Conservation (phyloP, 768 basidiomycete genomes). For the Tylopilus balloui region DNA sequence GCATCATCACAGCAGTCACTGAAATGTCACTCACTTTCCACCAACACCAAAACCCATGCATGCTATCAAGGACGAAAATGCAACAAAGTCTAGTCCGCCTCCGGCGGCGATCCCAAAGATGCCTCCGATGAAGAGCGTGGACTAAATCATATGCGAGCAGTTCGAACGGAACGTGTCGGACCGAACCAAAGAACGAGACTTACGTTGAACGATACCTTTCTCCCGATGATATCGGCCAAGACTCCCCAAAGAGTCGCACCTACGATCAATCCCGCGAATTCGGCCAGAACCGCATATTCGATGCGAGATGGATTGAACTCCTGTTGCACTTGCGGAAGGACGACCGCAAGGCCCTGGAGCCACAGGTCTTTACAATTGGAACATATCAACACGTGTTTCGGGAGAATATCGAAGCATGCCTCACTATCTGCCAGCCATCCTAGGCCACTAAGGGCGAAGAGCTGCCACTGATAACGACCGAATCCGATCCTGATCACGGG, state of each 20-base stretch:
- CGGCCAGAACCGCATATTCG: constrained; percentile 43
- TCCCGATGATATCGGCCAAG: constrained; percentile 46
- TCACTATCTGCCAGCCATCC: constrained; percentile 50
- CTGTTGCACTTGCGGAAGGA: constrained; percentile 40
- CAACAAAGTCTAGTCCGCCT: constrained; percentile 41
- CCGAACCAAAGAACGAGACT: background rate
- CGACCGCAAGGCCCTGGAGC: constrained; percentile 46
- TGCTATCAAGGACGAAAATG: constrained; percentile 43
- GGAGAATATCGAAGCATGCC: constrained; percentile 11
- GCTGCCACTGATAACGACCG: constrained; percentile 46
- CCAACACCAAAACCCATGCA: constrained; percentile 49
- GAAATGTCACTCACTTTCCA: constrained; percentile 40
- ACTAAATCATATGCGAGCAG: constrained; percentile 9
- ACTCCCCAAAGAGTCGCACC: constrained; percentile 48
- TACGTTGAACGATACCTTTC: constrained; percentile 43
- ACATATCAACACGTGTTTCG: constrained; percentile 22
- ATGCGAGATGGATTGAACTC: constrained; percentile 41
- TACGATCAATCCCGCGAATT: constrained; percentile 46
- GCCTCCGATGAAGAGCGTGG: constrained; percentile 36
- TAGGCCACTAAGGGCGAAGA: constrained; percentile 43
- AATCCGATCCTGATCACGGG: constrained; percentile 40
- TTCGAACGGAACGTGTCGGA: background rate
- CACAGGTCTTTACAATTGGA: constrained; percentile 26
- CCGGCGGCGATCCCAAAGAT: constrained; percentile 51
- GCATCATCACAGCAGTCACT: constrained; percentile 13